Percentiles rank a stretch among this genome's conserved stretches.
phyloP scores from a whole-genome alignment of 208 protist genomes.

The Leishmania martiniquensis region DNA sequence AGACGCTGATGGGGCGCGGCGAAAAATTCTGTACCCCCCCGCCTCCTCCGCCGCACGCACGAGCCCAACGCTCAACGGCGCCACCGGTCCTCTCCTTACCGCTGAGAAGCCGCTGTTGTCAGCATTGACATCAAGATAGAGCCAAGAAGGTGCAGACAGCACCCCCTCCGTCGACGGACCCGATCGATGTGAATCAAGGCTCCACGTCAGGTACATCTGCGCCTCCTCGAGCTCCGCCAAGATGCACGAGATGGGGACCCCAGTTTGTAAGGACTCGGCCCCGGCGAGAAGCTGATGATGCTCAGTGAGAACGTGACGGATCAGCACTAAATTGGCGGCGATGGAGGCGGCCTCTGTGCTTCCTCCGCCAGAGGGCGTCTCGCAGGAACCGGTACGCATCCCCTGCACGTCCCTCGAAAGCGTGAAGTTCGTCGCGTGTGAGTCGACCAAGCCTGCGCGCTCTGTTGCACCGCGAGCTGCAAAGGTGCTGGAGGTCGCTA shows the following conservation, averaged over 20 bases:
- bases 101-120: no score
- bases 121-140: not conserved
- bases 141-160: not conserved
- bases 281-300: constrained; percentile 32
- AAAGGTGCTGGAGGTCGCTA: not conserved
- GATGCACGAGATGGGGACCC: constrained; percentile 39
- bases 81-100: no score
- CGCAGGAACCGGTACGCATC: not conserved
- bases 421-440: not conserved
- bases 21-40: not conserved
- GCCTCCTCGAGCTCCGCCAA: constrained; percentile 23
- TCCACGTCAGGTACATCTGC: constrained; percentile 17
- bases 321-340: not conserved
- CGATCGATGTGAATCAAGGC: not conserved
- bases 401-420: not conserved
- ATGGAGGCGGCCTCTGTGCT: not conserved
- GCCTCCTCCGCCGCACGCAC: not conserved
- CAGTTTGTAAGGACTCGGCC: constrained; percentile 45
- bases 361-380: not conserved
- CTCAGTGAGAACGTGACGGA: constrained; percentile 14
- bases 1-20: not conserved
- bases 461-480: not conserved
- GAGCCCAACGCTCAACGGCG: not conserved
- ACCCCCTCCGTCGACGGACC: not conserved
- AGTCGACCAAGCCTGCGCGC: not conserved